A percentile compares a stretch with the other conserved stretches of the same genome.
phyloP scores from a whole-genome alignment of 2,329 filamentous ascomycete genomes.

The Botrytis pseudocinerea region DNA sequence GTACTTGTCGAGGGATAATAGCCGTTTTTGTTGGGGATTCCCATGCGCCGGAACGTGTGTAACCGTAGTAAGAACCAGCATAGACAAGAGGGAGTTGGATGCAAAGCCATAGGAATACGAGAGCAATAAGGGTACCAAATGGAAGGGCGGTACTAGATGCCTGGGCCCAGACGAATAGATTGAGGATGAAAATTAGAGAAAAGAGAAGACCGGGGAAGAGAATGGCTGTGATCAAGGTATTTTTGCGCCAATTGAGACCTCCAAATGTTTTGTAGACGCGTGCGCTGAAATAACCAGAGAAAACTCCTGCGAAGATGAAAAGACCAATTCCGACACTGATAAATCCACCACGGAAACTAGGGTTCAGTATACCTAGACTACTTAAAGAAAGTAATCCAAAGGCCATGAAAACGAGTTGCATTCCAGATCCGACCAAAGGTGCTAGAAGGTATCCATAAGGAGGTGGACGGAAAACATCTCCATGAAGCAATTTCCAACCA shows the following conservation, averaged over 20 bases:
- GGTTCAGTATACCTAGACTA: slow-evolving; percentile 77
- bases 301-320: slow-evolving; percentile 79
- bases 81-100: slow-evolving; percentile 86
- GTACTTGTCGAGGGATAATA: slow-evolving; percentile 70
- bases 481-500: slow-evolving; percentile 86
- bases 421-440: slow-evolving; percentile 79
- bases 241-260: slow-evolving; percentile 71
- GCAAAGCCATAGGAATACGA: slow-evolving; percentile 77
- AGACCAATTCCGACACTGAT: slow-evolving; percentile 80
- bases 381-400: slow-evolving; percentile 70
- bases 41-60: slow-evolving; percentile 65
- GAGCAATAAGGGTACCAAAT: slow-evolving; percentile 72
- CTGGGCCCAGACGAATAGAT: slow-evolving; percentile 88
- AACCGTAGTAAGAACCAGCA: slow-evolving; percentile 76
- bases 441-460: slow-evolving; percentile 70
- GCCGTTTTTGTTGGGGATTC: slow-evolving; percentile 80
- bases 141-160: slow-evolving; percentile 85
- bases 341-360: slow-evolving; percentile 87
- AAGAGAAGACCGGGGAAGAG: slow-evolving; percentile 81
- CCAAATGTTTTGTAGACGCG: slow-evolving; percentile 82
- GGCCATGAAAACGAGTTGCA: slow-evolving; percentile 82
- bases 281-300: slow-evolving; percentile 85
- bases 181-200: slow-evolving; percentile 72
- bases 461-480: slow-evolving; percentile 82
- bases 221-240: slow-evolving; percentile 73